Conservation (phyloP, 352 stramenopile species). For the Heterotrichella gracilis region DNA sequence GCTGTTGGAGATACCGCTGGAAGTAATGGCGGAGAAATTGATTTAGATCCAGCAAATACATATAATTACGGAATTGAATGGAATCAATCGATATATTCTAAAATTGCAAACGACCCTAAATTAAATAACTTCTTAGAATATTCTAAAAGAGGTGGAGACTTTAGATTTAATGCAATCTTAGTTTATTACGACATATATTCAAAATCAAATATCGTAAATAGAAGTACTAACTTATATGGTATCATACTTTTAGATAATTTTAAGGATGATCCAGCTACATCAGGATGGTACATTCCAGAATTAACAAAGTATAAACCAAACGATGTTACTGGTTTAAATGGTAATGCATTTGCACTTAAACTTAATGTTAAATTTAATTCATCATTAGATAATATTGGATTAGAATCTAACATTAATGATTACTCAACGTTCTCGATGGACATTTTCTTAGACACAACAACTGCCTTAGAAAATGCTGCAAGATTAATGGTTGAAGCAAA, state of each 20-base stretch:
- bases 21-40: background rate
- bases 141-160: background rate
- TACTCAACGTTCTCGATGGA: background rate
- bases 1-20: background rate
- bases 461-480: too few species aligned
- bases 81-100: background rate
- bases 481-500: too few species aligned
- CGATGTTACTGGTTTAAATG: background rate
- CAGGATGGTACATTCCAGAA: background rate
- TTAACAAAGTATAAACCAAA: background rate
- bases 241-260: background rate
- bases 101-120: background rate
- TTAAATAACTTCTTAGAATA: background rate
- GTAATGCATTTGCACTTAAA: background rate
- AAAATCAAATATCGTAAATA: background rate
- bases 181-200: background rate
- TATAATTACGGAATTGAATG: background rate
- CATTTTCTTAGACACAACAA: background rate
- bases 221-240: background rate
- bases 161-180: conserved; percentile 6
- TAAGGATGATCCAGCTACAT: too few species aligned
- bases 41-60: background rate
- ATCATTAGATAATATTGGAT: background rate
- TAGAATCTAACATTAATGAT: background rate
- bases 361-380: background rate